Evolutionary conservation across 768 basidiomycete genomes (phyloP), one percentile per base, ranked within the genome.

Genomic region (Inosperma sp.): DNA sequence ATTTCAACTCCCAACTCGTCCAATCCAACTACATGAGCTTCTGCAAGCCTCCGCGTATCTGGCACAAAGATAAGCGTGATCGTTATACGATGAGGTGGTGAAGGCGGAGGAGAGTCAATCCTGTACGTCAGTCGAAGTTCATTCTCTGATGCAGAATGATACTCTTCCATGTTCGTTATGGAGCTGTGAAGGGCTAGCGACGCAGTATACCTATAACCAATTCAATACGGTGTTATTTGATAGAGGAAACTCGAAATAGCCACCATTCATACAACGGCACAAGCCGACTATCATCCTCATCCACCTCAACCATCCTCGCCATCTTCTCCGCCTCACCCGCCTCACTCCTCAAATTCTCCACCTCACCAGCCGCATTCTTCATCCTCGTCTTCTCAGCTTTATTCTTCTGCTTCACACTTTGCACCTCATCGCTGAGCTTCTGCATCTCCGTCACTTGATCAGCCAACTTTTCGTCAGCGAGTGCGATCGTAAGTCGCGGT

Each of bases 401-500:
- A 29, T 82, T 72, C 29, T 68, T 69, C 42, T 71, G 72, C 43
- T 82, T 79, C 19, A 81, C 62, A 9, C 64, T 62, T 49, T 83
- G 78, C 6, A 84, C 72, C 51, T 83, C 74, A 42, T 88, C 88
- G 42, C 80, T 82, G 34, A 88, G 69, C n/a, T 66, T 68, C 61
- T 91, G 85, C 82, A 94, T 88, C 62, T 88, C 80, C 7, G 71
- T 75, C n/a, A 87, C 81, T 56, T 94, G 91, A 9, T 78, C 78
- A 8, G 83, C 81, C 2, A 92, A 80, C 47, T 83, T 81, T 54
- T 84, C 75, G 41, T 83, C 82, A 0, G 93, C 93, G 39, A 83
- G 73, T 3, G 81, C 67, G 29, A 90, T 78, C 0, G 93, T 95
- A 27, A 93, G 68, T 8, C 92, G 80, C 36, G 92, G 85, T 16